Evolutionary conservation across 768 basidiomycete species (phyloP), one percentile per base, ranked within the genome.

Genomic region (Podaxis carcinomalis): DNA sequence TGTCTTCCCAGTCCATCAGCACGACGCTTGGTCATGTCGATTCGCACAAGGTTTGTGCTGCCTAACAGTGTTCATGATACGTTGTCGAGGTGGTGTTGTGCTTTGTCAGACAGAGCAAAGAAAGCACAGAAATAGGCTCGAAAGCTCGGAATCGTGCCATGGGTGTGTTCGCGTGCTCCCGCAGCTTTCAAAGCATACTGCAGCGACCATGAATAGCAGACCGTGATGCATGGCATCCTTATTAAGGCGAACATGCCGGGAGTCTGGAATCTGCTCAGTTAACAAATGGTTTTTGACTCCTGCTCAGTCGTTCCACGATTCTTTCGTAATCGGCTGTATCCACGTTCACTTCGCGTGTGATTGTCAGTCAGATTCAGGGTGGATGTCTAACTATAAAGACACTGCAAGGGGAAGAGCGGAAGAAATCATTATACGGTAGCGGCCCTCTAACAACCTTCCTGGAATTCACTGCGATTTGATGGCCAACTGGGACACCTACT

Each of bases 401-500:
- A 44, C 5, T 44, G 19, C 4, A 44, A n/a, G 19, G 19, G 19
- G 16, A n/a, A 6, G 16, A n/a, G n/a, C 4, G 16, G 14, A 19
- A 21, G 16, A 7, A 5, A 4, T 9, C 16, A 52, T 59, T 50
- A 59, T 50, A 51, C 51, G 57, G 28, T 35, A 42, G 25, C 11
- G n/a, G 57, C 11, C 35, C 16, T 19, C 40, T 49, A 25, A 11
- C 16, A 6, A n/a, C 16, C 19, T 19, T 19, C 19, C 42, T 44
- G 42, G 42, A 44, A 44, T 19, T 44, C 2, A 9, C 16, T 44
- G 16, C 16, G n/a, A 44, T 44, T 44, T 23, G 7, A 80, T 78
- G 75, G 69, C 75, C 46, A 74, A 69, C 61, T 83, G 82, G 82
- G 81, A 83, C 66, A 73, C 67, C 47, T 81, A 80, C 68, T 73